These are phyloP conservation scores for Aspergillus conjunctus DNA, from an alignment of 495 filamentous ascomycete genomes.

Conservation along the genomic window DNA sequence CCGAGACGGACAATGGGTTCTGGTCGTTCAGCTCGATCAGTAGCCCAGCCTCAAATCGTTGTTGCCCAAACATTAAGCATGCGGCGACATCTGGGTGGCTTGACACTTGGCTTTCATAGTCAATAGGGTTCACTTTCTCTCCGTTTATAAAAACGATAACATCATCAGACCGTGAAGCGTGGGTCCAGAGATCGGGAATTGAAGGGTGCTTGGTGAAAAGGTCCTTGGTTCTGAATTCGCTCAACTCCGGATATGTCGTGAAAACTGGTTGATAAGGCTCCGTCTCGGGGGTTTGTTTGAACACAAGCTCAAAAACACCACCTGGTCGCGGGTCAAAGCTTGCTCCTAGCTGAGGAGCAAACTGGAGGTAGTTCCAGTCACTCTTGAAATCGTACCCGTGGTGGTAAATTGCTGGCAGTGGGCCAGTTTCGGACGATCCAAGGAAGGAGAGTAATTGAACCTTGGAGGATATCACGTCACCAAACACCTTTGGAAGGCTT, in stretches of 20 bases:
- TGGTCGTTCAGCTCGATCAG: slow-evolving; percentile 4
- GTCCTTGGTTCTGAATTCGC: slow-evolving; percentile 13
- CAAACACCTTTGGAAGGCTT: slow-evolving; percentile 9
- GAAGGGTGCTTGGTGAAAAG: slow-evolving; percentile 14
- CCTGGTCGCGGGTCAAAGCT: slow-evolving; percentile 9
- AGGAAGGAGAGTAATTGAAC: slow-evolving; percentile 9
- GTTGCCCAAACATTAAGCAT: slow-evolving; percentile 5
- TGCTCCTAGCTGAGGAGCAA: slow-evolving; percentile 13
- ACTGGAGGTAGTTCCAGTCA: slow-evolving; percentile 20
- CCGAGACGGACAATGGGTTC: neutral
- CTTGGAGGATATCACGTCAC: slow-evolving; percentile 9
- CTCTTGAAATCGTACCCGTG: slow-evolving; percentile 15
- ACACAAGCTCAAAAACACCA: slow-evolving; percentile 13
- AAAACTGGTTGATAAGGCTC: slow-evolving; percentile 15
- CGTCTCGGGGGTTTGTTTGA: slow-evolving; percentile 10
- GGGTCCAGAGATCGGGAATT: slow-evolving; percentile 15
- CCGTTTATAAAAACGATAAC: slow-evolving; percentile 13
- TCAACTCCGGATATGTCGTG: slow-evolving; percentile 1
- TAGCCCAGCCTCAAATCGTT: slow-evolving; percentile 8
- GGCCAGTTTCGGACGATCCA: slow-evolving; percentile 14
- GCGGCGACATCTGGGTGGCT: slow-evolving; percentile 2
- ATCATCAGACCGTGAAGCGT: slow-evolving; percentile 16
- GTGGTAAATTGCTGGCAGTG: slow-evolving; percentile 13
- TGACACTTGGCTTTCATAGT: slow-evolving; percentile 13
- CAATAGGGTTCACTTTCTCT: slow-evolving; percentile 16